phyloP scores from a whole-genome alignment of 352 stramenopile species.

The Phytophthora podocarpi region DNA sequence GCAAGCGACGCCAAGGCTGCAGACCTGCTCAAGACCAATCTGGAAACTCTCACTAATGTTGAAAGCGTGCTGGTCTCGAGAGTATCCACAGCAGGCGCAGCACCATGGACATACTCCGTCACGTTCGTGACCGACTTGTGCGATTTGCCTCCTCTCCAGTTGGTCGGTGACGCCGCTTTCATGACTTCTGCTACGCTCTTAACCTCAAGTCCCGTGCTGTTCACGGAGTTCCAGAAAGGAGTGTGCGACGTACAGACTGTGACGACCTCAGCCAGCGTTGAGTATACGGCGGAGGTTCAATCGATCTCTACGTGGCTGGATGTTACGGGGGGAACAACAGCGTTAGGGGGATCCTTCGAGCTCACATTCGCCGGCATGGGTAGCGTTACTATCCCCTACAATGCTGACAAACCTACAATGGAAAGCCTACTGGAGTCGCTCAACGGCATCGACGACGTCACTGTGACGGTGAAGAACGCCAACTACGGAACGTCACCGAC shows the following conservation, averaged over 20 bases:
- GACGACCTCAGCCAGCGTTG: slow-evolving; percentile 86
- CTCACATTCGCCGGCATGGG: slow-evolving; percentile 62
- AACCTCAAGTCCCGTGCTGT: slow-evolving; percentile 40
- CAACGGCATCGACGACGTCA: slow-evolving; percentile 79
- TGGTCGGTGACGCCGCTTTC: slow-evolving; percentile 56
- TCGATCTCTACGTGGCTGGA: slow-evolving; percentile 83
- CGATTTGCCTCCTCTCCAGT: slow-evolving; percentile 69
- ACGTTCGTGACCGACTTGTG: slow-evolving; percentile 91
- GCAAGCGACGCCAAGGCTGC: slow-evolving; percentile 57
- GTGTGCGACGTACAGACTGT: slow-evolving; percentile 96
- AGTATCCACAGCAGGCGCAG: slow-evolving; percentile 28
- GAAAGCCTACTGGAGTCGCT: slow-evolving; percentile 74
- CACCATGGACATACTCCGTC: slow-evolving; percentile 76
- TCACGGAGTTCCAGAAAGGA: slow-evolving; percentile 79
- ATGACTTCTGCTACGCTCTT: slow-evolving; percentile 44
- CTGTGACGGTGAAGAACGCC: slow-evolving; percentile 50
- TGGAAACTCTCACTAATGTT: slow-evolving; percentile 85
- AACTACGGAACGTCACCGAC: slow-evolving; percentile 43
- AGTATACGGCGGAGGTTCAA: slow-evolving; percentile 91
- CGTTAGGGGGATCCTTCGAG: slow-evolving; percentile 69
- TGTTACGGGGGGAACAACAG: slow-evolving; percentile 29
- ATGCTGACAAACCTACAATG: slow-evolving; percentile 44
- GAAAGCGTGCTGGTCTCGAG: slow-evolving; percentile 83
- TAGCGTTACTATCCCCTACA: slow-evolving; percentile 48
- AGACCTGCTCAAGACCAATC: slow-evolving; percentile 77